phyloP scores from a whole-genome alignment of 345 rosid genomes.

The Pelargonium nanum region DNA sequence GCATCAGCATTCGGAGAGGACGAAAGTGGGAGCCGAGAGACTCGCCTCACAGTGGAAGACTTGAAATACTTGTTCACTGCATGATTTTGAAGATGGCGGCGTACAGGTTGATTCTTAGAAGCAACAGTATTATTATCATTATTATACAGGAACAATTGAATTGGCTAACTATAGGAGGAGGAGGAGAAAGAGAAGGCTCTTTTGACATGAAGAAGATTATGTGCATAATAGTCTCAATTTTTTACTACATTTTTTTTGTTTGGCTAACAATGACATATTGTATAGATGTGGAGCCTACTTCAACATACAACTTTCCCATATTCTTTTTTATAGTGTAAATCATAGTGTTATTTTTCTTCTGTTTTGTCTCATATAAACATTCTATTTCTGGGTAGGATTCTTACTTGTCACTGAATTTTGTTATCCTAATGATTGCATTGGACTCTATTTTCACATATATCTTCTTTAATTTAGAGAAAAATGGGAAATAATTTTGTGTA shows the following conservation, averaged over 20 bases:
- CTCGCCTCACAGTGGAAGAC: constrained; percentile 80
- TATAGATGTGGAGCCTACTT: not conserved
- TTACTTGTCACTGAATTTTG: no score
- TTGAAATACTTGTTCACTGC: constrained; percentile 75
- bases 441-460: no score
- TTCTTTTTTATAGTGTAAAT: not conserved
- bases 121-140: constrained; percentile 6
- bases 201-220: not conserved
- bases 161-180: not conserved
- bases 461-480: no score
- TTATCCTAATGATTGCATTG: no score
- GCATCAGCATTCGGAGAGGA: constrained; percentile 96
- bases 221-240: not conserved
- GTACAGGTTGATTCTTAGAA: constrained; percentile 13
- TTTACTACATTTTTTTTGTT: not conserved
- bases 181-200: not conserved
- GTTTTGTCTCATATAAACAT: no score
- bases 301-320: no score
- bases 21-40: constrained; percentile 55
- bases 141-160: not conserved
- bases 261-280: not conserved
- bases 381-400: no score
- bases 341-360: not conserved
- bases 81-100: constrained; percentile 23
- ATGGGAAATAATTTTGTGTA: no score